A percentile compares a stretch with the other conserved stretches of the same genome.
Conservation (phyloP, 1,284 basidiomycete species). For the Athelia sp. region DNA sequence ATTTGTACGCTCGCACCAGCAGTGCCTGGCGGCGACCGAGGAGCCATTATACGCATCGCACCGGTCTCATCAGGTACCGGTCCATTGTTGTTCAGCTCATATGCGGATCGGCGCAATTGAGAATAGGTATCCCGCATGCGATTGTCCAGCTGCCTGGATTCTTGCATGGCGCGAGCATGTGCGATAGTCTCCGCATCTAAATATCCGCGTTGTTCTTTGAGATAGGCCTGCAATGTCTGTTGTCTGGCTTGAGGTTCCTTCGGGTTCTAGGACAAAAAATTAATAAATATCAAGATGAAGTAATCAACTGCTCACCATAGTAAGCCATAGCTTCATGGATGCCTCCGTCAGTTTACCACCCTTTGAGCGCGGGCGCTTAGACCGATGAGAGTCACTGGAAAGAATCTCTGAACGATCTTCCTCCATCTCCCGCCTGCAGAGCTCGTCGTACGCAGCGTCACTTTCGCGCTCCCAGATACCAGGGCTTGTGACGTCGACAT, state of each 20-base stretch:
- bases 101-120: slow-evolving; percentile 69
- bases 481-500: slow-evolving; percentile 83
- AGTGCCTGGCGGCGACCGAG: slow-evolving; percentile 38
- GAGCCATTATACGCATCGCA: slow-evolving; percentile 65
- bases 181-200: slow-evolving; percentile 74
- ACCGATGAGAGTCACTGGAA: slow-evolving; percentile 31
- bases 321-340: slow-evolving; percentile 83
- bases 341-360: slow-evolving; percentile 75
- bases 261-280: slow-evolving; percentile 54
- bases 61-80: slow-evolving; percentile 47
- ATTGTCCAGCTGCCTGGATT: slow-evolving; percentile 68
- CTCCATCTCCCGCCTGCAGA: slow-evolving; percentile 70
- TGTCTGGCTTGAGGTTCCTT: slow-evolving; percentile 74
- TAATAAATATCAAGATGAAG: too few relatives aligned
- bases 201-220: slow-evolving; percentile 64
- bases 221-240: slow-evolving; percentile 65
- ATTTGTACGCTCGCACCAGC: slow-evolving; percentile 31
- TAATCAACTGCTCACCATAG: too few relatives aligned
- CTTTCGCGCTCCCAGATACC: slow-evolving; percentile 92
- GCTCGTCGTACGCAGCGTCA: slow-evolving; percentile 79
- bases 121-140: slow-evolving; percentile 75
- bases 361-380: slow-evolving; percentile 52
- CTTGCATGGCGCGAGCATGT: slow-evolving; percentile 68
- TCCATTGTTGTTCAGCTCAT: slow-evolving; percentile 53
- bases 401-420: slow-evolving; percentile 50